Evolutionary conservation across 2,329 filamentous ascomycete genomes (phyloP).

Genomic region (Fusarium transvaalense): DNA sequence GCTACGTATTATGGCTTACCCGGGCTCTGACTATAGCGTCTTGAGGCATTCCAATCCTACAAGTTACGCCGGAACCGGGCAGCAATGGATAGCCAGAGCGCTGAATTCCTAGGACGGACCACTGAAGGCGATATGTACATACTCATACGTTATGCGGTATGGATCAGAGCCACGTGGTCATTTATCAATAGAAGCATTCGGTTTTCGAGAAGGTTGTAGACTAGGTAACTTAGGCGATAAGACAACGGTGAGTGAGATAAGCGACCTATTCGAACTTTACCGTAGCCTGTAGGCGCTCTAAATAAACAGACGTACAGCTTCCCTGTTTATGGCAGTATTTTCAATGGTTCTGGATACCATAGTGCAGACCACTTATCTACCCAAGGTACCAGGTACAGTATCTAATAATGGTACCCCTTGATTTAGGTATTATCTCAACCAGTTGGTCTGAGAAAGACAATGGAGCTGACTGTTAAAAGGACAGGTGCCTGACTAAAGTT

Average conservation of each 20-base stretch:
- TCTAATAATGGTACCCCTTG: background rate
- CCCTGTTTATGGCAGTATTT: too few species aligned
- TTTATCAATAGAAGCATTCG: slow-evolving; percentile 1
- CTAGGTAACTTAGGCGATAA: too few species aligned
- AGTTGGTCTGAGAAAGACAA: background rate
- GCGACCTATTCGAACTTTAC: background rate
- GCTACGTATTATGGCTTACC: background rate
- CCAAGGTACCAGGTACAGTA: too few species aligned
- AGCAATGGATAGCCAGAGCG: background rate
- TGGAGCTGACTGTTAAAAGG: background rate
- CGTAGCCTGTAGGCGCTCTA: too few species aligned
- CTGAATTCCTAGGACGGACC: background rate
- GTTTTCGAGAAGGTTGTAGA: slow-evolving; percentile 6
- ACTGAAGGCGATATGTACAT: background rate
- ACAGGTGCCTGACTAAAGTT: slow-evolving; percentile 3
- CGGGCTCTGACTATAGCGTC: background rate
- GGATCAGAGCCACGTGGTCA: slow-evolving; percentile 6
- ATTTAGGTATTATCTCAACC: background rate
- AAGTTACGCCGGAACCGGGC: background rate
- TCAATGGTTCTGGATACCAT: too few species aligned
- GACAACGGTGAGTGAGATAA: background rate
- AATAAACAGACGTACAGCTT: too few species aligned
- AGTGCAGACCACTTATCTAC: background rate
- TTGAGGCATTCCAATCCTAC: background rate
- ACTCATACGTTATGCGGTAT: background rate